These are phyloP conservation scores for Claviceps paspali DNA, from an alignment of 2,329 filamentous ascomycete species.

Conservation along the genomic window DNA sequence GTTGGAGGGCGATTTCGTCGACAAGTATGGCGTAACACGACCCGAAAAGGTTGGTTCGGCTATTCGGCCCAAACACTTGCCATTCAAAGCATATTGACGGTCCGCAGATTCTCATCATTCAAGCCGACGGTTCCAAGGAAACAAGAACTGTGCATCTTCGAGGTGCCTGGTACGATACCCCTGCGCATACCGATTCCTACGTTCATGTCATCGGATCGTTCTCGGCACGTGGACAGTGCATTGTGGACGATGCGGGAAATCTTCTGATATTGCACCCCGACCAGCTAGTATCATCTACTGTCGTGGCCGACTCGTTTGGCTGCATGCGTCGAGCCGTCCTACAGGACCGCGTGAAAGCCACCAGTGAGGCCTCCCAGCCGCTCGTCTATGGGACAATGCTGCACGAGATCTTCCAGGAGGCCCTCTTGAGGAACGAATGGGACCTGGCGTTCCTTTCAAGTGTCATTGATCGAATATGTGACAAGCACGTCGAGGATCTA, in stretches of 20 bases:
- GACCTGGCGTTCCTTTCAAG: slow-evolving; percentile 49
- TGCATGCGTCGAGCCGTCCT: slow-evolving; percentile 84
- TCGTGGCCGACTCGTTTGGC: slow-evolving; percentile 89
- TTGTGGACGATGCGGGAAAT: slow-evolving; percentile 68
- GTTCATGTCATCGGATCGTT: slow-evolving; percentile 80
- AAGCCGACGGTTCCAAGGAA: slow-evolving; percentile 56
- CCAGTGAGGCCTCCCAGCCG: slow-evolving; percentile 61
- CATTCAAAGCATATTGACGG: slow-evolving; percentile 5
- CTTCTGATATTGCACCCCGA: slow-evolving; percentile 90
- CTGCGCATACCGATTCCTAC: slow-evolving; percentile 57
- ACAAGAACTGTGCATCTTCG: slow-evolving; percentile 60
- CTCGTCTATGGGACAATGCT: slow-evolving; percentile 87
- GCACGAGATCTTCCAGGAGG: slow-evolving; percentile 90
- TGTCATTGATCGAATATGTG: slow-evolving; percentile 53
- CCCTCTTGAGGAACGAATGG: slow-evolving; percentile 72
- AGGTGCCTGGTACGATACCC: slow-evolving; percentile 75
- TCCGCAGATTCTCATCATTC: slow-evolving; percentile 59
- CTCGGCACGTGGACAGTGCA: slow-evolving; percentile 51
- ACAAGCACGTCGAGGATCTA: slow-evolving; percentile 71
- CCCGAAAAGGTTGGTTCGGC: slow-evolving; percentile 51
- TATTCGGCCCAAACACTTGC: slow-evolving; percentile 5
- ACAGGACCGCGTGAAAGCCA: slow-evolving; percentile 88
- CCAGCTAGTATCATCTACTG: slow-evolving; percentile 85
- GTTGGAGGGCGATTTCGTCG: slow-evolving; percentile 51
- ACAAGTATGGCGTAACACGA: slow-evolving; percentile 41